Evolutionary conservation across 2,329 filamentous ascomycete genomes (phyloP), one percentile per base, ranked within the genome.

Genomic region (Fusarium oxysporum): DNA sequence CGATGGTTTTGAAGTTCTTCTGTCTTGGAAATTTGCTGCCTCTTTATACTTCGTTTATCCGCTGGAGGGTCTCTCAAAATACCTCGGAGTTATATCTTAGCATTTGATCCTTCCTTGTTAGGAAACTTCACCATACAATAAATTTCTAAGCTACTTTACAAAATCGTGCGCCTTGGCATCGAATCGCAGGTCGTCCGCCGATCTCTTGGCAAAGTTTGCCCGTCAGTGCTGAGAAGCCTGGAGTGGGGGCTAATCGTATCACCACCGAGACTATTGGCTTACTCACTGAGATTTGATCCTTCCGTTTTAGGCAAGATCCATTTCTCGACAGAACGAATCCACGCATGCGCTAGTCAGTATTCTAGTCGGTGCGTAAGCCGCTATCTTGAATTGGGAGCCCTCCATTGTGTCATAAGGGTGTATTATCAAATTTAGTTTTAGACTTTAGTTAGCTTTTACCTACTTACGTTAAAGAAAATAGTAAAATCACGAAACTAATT

Each of bases 401-500:
- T 33, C 6, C 3, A 3, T 12, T 30, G 3, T 32, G 3, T 6
- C 10, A 3, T 6, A 19, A 33, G 8, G 25, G 1, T 19, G 3
- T 0, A 23, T 13, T 23, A 3, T 33, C 2, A 33, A 21, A 23
- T 10, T 23, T 8, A 14, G 16, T 8, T 28, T 28, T 28, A 28
- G 28, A 28, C 11, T 33, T 19, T 19, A 33, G 10, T 13, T 6
- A n/a, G 3, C 5, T 32, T 17, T 32, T 5, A 17, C 14, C 3
- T 8, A 17, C 21, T 2, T 14, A 23, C 8, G 14, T 16, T 9
- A 8, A 23, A 8, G 10, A 23, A 9, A 13, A 0, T 2, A 10
- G 30, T 10, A 4, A 12, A 9, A 3, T 4, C 16, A 12, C 6
- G 2, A 5, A 14, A 8, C 0, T 3, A 4, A 5, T 14, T 1